Evolutionary conservation across 139 green algal species (phyloP).

Genomic region (Tetradesmus lagerheimii): DNA sequence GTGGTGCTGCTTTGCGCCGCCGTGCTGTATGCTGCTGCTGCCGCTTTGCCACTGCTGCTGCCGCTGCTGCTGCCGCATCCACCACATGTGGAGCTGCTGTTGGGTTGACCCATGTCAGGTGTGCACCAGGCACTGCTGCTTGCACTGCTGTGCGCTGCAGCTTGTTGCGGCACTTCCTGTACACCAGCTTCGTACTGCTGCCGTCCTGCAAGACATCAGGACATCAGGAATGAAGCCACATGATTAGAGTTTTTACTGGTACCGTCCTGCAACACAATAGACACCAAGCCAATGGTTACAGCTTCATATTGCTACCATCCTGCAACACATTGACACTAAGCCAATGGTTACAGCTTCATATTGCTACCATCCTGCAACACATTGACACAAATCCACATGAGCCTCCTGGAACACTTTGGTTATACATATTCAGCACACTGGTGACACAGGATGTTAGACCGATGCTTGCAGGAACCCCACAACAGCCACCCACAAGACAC

Average conservation of each 20-base stretch:
- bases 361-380: not conserved
- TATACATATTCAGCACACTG: too few relatives aligned
- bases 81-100: not conserved
- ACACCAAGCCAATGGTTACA: too few relatives aligned
- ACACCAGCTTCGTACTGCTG: conserved; percentile 23
- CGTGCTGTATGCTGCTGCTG: conserved; percentile 6
- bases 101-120: conserved; percentile 34
- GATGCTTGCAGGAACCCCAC: too few relatives aligned
- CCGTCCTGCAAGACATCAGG: conserved; percentile 12
- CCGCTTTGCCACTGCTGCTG: not conserved
- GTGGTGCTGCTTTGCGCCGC: not conserved
- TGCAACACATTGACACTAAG: too few relatives aligned
- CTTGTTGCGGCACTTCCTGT: conserved; percentile 25
- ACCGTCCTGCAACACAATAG: conserved; percentile 17
- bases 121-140: conserved; percentile 13
- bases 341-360: not conserved
- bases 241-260: too few relatives aligned
- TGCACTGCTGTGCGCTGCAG: conserved; percentile 34
- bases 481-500: too few relatives aligned
- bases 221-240: too few relatives aligned
- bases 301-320: not conserved
- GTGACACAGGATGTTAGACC: too few relatives aligned
- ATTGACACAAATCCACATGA: too few relatives aligned
- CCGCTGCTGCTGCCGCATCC: conserved; percentile 27
- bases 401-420: not conserved